Evolutionary conservation across 129 eudicot genomes (phyloP).

Genomic region (Glebionis coronaria): DNA sequence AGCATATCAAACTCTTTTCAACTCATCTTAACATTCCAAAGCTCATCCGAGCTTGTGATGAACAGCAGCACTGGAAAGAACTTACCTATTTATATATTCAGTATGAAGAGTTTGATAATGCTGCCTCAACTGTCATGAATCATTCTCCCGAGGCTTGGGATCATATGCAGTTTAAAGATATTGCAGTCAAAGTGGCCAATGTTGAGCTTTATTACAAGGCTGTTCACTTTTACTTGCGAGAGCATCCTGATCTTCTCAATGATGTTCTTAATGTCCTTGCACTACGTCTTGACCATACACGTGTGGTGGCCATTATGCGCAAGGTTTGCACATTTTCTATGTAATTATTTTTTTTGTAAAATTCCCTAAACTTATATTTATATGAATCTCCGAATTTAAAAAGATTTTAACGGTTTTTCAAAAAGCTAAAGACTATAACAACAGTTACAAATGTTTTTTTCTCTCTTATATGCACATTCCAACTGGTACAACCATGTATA

Average conservation of each 20-base stretch:
- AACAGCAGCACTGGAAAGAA: constrained; percentile 97
- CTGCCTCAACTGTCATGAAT: constrained; percentile 95
- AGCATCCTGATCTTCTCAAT: constrained; percentile 95
- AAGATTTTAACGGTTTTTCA: too few species aligned
- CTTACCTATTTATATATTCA: constrained; percentile 79
- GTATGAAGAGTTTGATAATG: too few species aligned
- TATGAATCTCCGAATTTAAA: too few species aligned
- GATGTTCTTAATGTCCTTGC: constrained; percentile 93
- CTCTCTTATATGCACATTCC: background rate
- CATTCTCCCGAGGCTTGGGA: constrained; percentile 99
- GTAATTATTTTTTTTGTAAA: background rate
- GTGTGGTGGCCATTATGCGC: constrained; percentile 96
- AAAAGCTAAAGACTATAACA: too few species aligned
- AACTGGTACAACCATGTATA: background rate
- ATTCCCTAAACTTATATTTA: too few species aligned
- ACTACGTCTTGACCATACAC: constrained; percentile 92
- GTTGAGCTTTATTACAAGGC: too few species aligned
- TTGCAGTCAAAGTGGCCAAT: too few species aligned
- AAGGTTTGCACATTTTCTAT: constrained; percentile 48
- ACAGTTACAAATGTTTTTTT: background rate
- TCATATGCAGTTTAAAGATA: constrained; percentile 99
- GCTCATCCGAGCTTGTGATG: constrained; percentile 93
- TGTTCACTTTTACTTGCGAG: constrained; percentile 94
- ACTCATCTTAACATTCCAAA: constrained; percentile 95
- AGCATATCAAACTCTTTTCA: constrained; percentile 85